These are phyloP conservation scores for Apophysomyces sp. DNA, from an alignment of 371 early-diverging fungal genomes.

Conservation along the genomic window DNA sequence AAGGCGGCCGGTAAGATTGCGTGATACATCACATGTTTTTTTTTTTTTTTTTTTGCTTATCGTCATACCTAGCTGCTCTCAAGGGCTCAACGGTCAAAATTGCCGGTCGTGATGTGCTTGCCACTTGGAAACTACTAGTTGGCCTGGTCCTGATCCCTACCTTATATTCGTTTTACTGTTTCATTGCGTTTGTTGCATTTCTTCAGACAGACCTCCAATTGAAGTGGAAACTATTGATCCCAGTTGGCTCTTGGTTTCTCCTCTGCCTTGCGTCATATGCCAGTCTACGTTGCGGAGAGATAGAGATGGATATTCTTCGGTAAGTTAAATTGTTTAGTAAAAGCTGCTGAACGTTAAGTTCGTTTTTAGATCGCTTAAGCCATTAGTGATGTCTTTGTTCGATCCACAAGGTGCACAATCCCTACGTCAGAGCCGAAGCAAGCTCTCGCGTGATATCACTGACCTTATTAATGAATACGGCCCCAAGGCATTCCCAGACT, in stretches of 20 bases:
- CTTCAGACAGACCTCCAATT: constrained; percentile 22
- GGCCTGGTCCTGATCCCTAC: constrained; percentile 71
- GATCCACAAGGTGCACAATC: constrained; percentile 48
- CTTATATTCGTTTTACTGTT: constrained; percentile 67
- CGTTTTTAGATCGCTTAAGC: constrained; percentile 64
- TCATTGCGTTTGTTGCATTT: constrained; percentile 39
- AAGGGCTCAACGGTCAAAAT: constrained; percentile 87
- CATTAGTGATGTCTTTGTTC: constrained; percentile 70
- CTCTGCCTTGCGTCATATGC: constrained; percentile 70
- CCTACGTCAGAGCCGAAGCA: constrained; percentile 59
- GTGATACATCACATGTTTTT: not conserved
- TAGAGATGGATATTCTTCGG: constrained; percentile 78
- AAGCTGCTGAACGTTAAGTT: not conserved
- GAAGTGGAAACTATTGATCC: constrained; percentile 13
- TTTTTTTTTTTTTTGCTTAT: not conserved
- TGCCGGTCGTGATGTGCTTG: constrained; percentile 86
- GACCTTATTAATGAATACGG: constrained; percentile 79
- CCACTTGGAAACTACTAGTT: constrained; percentile 89
- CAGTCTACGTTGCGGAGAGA: constrained; percentile 78
- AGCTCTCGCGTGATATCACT: constrained; percentile 72
- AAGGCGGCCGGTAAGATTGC: constrained; percentile 61
- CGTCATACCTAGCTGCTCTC: constrained; percentile 62
- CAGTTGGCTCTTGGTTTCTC: constrained; percentile 32
- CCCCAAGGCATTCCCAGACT: constrained; percentile 77
- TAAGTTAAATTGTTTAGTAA: constrained; percentile 5